Evolutionary conservation across 306 rosid species (phyloP).

Genomic region (Vigna trinervia): DNA sequence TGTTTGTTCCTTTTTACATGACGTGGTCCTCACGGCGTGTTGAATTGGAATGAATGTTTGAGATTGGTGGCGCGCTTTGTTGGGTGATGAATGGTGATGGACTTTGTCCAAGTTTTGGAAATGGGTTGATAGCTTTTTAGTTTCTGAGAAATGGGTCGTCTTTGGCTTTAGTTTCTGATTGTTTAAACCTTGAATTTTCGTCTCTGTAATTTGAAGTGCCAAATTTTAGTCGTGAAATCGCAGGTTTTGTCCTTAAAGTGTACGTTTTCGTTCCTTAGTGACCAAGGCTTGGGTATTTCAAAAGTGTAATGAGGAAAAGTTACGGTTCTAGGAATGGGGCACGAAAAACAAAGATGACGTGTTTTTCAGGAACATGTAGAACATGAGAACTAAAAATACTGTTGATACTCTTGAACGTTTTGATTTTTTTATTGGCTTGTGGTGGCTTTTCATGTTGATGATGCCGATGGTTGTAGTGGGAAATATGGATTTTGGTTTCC

Average conservation of each 20-base stretch:
- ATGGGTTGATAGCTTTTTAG: not conserved
- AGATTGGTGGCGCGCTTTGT: slow-evolving; percentile 27
- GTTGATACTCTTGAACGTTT: not conserved
- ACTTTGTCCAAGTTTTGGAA: not conserved
- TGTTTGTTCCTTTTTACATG: slow-evolving; percentile 32
- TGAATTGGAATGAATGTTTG: slow-evolving; percentile 22
- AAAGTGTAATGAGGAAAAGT: not conserved
- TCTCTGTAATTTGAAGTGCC: not conserved
- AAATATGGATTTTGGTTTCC: slow-evolving; percentile 7
- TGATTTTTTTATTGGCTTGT: slow-evolving; percentile 18
- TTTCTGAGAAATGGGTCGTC: not conserved
- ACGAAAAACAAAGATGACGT: not conserved
- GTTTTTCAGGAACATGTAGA: not conserved
- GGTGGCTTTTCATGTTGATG: slow-evolving; percentile 22
- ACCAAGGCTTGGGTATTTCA: not conserved
- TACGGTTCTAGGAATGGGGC: not conserved
- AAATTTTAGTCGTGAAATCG: not conserved
- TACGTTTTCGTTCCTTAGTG: not conserved
- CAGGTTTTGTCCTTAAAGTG: not conserved
- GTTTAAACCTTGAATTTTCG: not conserved
- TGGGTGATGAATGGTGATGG: slow-evolving; percentile 23
- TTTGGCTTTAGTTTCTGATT: not conserved
- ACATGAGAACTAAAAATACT: not conserved
- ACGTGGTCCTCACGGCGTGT: slow-evolving; percentile 35
- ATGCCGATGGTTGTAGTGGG: slow-evolving; percentile 1